Conservation (phyloP, 306 rosid genomes). For the Trifolium dubium region DNA sequence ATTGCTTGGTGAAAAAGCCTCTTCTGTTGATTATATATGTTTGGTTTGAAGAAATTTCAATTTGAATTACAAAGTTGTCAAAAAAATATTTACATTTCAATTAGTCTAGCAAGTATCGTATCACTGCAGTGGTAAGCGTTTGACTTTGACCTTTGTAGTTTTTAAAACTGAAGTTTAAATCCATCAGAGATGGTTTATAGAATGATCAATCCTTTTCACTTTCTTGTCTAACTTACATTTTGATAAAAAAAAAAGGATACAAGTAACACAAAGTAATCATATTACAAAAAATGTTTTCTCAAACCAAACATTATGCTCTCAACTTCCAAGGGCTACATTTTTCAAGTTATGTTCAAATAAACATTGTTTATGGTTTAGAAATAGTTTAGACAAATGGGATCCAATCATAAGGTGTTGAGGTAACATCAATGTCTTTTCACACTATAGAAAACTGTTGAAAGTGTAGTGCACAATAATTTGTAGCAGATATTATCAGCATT, state of each 20-base stretch:
- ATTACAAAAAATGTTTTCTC: not conserved
- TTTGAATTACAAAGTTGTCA: not conserved
- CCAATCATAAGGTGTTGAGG: slow-evolving; percentile 19
- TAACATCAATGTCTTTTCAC: slow-evolving; percentile 33
- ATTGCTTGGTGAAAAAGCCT: not conserved
- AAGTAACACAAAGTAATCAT: not conserved
- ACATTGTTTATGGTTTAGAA: not conserved
- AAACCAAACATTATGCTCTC: not conserved
- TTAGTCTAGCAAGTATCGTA: too few relatives aligned
- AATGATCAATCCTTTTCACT: too few relatives aligned
- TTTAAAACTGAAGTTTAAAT: not conserved
- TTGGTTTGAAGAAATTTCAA: not conserved
- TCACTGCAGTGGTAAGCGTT: not conserved
- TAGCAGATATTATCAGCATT: slow-evolving; percentile 30
- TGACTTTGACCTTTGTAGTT: not conserved
- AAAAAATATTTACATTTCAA: too few relatives aligned
- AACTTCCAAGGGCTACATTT: not conserved
- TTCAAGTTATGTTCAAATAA: not conserved
- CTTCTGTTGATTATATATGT: not conserved
- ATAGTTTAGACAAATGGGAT: not conserved
- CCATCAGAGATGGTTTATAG: too few relatives aligned
- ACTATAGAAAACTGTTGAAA: not conserved
- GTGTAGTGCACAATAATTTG: slow-evolving; percentile 30
- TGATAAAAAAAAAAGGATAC: too few relatives aligned
- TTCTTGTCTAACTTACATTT: too few relatives aligned